Evolutionary conservation across 2,329 filamentous ascomycete genomes (phyloP).

Genomic region (Mollisia scopiformis): DNA sequence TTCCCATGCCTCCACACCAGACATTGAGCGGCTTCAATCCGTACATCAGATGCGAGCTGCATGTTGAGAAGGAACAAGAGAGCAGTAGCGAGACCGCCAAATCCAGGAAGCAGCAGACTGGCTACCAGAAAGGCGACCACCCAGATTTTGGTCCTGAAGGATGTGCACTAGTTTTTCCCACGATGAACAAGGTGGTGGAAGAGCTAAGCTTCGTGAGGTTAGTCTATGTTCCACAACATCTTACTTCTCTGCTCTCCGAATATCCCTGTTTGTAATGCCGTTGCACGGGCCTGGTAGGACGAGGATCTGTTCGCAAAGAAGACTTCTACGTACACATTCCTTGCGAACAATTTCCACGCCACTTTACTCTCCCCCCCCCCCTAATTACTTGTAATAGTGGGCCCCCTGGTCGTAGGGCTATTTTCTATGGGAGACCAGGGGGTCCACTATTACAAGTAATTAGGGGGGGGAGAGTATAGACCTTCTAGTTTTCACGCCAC

Average conservation of each 20-base stretch:
- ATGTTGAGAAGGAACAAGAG: constrained; percentile 66
- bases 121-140: constrained; percentile 58
- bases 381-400: no score
- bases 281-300: neutral
- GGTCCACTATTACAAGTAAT: no score
- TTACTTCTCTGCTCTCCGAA: neutral
- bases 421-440: no score
- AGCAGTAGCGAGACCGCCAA: constrained; percentile 41
- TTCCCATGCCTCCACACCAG: constrained; percentile 65
- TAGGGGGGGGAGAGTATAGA: no score
- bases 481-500: neutral
- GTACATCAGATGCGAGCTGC: constrained; percentile 78
- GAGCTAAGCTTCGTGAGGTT: constrained; percentile 75
- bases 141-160: constrained; percentile 62
- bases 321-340: neutral
- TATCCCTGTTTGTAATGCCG: neutral
- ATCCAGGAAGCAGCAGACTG: constrained; percentile 60
- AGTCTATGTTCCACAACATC: constrained; percentile 37
- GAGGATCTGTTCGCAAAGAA: neutral
- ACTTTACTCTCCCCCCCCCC: no score
- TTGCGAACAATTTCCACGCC: neutral
- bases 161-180: constrained; percentile 60
- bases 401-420: no score
- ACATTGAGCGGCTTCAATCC: constrained; percentile 62
- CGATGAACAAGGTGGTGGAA: constrained; percentile 62